Base-by-base conservation (phyloP, 2,329 filamentous ascomycete species). In the Lachnellula suecica region DNA sequence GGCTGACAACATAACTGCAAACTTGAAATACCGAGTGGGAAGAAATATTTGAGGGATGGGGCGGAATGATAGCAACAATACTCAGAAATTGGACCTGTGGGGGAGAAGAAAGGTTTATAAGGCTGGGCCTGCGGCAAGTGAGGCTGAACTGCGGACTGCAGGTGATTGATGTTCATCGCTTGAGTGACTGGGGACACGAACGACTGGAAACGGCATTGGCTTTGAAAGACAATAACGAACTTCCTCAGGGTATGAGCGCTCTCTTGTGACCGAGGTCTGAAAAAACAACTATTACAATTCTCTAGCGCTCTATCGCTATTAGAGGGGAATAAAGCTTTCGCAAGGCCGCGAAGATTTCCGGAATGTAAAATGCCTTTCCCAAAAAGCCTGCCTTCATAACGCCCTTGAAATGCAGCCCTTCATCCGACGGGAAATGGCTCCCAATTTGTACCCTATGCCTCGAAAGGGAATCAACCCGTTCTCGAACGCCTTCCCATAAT, bases 1-100 rank as follows among this genome's bases (percentile, higher is more conserved):
- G 37, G 74, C 67, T 6, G 68, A 70, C 7, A 31, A 22, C 37
- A 42, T 41, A 24, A n/a, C 31, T n/a, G 41, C 29, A 8, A 8
- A 9, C 19, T 40, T 22, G 17, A 11, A 22, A 8, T 15, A 31
- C 29, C 15, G 5, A 22, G 17, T 22, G 19, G n/a, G 19, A 31
- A 31, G 15, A 31, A 8, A 31, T 8, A 31, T 31, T 31, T 31
- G 29, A 31, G 15, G 29, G 29, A 15, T 31, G 29, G 8, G 29
- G 29, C 8, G 29, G 8, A 31, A 31, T 15, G n/a, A n/a, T n/a
- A n/a, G n/a, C n/a, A n/a, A n/a, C n/a, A n/a, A n/a, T n/a, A n/a
- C n/a, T n/a, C n/a, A n/a, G n/a, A n/a, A n/a, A n/a, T n/a, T n/a
- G n/a, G n/a, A n/a, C n/a, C n/a, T n/a, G n/a, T n/a, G n/a, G n/a